Base-by-base conservation (phyloP, 345 rosid genomes). In the Melastoma malabathricum region DNA sequence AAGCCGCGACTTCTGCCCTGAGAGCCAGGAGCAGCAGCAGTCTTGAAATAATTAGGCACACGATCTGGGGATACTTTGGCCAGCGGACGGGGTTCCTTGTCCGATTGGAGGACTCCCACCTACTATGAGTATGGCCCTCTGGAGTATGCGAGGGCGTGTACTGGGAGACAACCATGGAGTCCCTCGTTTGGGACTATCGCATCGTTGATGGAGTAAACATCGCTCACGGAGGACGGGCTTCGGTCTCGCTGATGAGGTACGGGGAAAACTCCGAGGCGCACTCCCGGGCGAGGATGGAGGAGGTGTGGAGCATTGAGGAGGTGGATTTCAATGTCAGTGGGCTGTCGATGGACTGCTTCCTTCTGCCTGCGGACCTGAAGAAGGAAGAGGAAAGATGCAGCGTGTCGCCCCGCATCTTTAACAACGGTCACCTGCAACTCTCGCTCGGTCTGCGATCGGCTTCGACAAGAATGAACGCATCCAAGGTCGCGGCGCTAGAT, bases 121-220 rank as follows among this genome's bases (percentile, higher is more conserved):
- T 87, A 10, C 73, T 92, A 7, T 61, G 84, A 56, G 82, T 92
- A 59, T 77, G 75, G 68, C 50, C 86, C 23, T 44, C 71, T 8
- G 74, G 70, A 13, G 41, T 9, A 2, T 70, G 55, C 10, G 75
- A 73, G 52, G 72, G 76, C 71, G 62, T 92, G 15, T 84, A 72
- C 34, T 92, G 98, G 96, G 86, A 92, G 73, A 92, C 98, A 1
- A 77, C 86, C 34, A 87, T 92, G 96, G 95, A 84, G 18, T 84
- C 98, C 4, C 5, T 41, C 15, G 70, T 92, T 51, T 74, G 79
- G 58, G 96, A 92, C 55, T 92, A 92, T 58, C 71, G 79, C 43
- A 75, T 64, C 56, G 51, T 84, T 1, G 98, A 92, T 16, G 90
- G 90, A n/a, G 67, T 92, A 15, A 79, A 75, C 64, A 77, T 92